These are phyloP conservation scores for Cutaneotrichosporon mucoides DNA, from an alignment of 1,284 basidiomycete species.

Conservation along the genomic window DNA sequence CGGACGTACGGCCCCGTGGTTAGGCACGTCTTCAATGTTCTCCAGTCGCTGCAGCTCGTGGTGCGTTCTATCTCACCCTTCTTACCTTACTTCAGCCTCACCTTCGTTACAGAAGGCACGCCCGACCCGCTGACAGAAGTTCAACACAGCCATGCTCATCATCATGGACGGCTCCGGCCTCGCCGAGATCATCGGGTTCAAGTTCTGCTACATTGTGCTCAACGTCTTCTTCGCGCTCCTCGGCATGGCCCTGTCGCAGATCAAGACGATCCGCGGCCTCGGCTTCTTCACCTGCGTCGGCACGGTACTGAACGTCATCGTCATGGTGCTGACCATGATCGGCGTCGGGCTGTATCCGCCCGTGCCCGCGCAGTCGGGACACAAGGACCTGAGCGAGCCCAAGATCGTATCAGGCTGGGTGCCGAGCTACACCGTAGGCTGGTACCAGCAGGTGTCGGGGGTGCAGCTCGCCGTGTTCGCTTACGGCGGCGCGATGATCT, in stretches of 20 bases:
- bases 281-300: conserved; percentile 12
- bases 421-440: conserved; percentile 46
- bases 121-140: conserved; percentile 3
- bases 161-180: conserved; percentile 11
- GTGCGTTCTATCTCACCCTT: not conserved
- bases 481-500: conserved; percentile 57
- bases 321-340: conserved; percentile 12
- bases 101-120: not conserved
- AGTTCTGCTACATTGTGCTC: conserved; percentile 16
- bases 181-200: conserved; percentile 7
- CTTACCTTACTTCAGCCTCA: not conserved
- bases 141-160: conserved; percentile 14
- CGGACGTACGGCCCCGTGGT: conserved; percentile 12
- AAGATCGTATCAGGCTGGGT: conserved; percentile 54
- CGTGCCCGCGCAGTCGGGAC: conserved; percentile 52
- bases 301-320: conserved; percentile 8
- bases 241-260: conserved; percentile 11
- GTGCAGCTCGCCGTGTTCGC: conserved; percentile 60
- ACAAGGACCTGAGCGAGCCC: conserved; percentile 42
- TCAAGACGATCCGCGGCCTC: conserved; percentile 16
- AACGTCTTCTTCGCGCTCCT: conserved; percentile 8
- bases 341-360: conserved; percentile 33
- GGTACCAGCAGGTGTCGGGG: conserved; percentile 43
- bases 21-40: conserved; percentile 12
- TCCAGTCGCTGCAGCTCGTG: conserved; percentile 15